Percentiles rank a stretch among this genome's conserved stretches.
Evolutionary conservation across 306 rosid species (phyloP).

Genomic region (Prunus armeniaca): DNA sequence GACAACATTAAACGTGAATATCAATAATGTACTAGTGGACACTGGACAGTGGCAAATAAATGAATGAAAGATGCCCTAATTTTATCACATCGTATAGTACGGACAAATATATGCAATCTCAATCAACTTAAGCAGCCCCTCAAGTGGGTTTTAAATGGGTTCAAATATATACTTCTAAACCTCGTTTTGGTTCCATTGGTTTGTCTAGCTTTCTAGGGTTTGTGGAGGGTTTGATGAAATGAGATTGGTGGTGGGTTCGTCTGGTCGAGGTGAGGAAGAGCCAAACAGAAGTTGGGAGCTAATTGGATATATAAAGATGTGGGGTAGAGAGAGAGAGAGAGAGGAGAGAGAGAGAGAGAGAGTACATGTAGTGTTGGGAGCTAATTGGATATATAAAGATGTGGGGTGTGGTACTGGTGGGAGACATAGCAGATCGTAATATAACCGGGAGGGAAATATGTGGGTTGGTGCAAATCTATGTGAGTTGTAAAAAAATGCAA

Average conservation of each 20-base stretch:
- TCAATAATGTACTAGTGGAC: constrained; percentile 3
- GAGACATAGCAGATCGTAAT: no score
- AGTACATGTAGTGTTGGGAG: no score
- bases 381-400: no score
- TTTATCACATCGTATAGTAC: neutral
- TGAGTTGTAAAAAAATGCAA: no score
- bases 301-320: no score
- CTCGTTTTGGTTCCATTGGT: neutral
- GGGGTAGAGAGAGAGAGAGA: no score
- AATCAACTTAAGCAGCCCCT: neutral
- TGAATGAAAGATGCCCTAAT: neutral
- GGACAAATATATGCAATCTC: neutral
- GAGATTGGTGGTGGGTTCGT: neutral
- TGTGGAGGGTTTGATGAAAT: neutral
- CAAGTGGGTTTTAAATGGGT: neutral
- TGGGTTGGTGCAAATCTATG: no score
- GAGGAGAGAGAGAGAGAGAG: no score
- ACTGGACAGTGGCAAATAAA: neutral
- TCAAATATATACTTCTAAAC: neutral
- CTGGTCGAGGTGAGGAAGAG: neutral
- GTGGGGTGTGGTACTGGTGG: no score
- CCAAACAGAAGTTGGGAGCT: neutral
- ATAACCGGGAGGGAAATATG: no score
- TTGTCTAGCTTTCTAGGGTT: neutral
- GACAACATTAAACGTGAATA: neutral